Conservation (phyloP, 345 rosid genomes). For the Odontarrhena argentea region DNA sequence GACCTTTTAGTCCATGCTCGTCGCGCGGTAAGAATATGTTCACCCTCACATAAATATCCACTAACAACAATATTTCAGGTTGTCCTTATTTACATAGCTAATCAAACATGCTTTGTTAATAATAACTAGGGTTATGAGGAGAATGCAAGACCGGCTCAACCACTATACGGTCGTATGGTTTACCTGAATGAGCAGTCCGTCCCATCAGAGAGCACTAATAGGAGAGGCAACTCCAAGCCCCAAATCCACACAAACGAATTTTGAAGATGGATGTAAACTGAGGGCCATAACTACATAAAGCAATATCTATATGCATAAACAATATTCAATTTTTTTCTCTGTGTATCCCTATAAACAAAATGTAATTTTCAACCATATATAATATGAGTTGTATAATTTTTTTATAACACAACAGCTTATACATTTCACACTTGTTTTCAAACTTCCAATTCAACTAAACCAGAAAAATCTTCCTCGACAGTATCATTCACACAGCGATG, state of each 20-base stretch:
- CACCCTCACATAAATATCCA: slow-evolving; percentile 19
- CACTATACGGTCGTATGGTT: slow-evolving; percentile 20
- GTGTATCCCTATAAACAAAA: slow-evolving; percentile 11
- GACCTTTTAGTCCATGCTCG: slow-evolving; percentile 39
- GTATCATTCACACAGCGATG: slow-evolving; percentile 12
- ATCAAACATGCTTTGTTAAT: background rate
- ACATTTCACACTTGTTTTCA: slow-evolving; percentile 23
- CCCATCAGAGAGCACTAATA: background rate
- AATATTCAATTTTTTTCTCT: background rate
- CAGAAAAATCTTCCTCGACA: slow-evolving; percentile 13
- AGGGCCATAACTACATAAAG: background rate
- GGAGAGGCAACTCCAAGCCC: slow-evolving; percentile 13
- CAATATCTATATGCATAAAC: slow-evolving; percentile 8
- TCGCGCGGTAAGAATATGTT: slow-evolving; percentile 32
- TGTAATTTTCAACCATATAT: slow-evolving; percentile 34
- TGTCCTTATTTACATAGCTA: background rate
- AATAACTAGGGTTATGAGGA: slow-evolving; percentile 35
- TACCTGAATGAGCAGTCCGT: slow-evolving; percentile 25
- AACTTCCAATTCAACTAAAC: slow-evolving; percentile 15
- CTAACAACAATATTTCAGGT: background rate
- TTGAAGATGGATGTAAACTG: slow-evolving; percentile 7
- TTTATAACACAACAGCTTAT: slow-evolving; percentile 19
- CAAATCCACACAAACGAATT: background rate
- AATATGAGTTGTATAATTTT: slow-evolving; percentile 35
- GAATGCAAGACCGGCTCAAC: slow-evolving; percentile 41